These are phyloP conservation scores for Cyathus striatus DNA, from an alignment of 768 basidiomycete species.

Conservation along the genomic window DNA sequence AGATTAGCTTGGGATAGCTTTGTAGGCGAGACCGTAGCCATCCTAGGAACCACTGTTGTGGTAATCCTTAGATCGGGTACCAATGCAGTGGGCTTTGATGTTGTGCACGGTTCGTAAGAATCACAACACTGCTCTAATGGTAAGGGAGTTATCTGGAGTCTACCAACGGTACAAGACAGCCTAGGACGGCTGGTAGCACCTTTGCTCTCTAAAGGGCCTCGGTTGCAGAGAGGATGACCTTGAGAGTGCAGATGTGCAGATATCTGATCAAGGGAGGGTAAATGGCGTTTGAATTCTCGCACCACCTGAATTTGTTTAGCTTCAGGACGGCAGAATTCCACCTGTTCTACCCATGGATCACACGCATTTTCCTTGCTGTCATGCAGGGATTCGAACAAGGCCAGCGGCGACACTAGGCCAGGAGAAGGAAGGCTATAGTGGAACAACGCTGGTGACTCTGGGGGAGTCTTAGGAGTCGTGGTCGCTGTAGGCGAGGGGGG, in stretches of 20 bases:
- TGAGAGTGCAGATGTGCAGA: conserved; percentile 51
- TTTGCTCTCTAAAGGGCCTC: too few species aligned
- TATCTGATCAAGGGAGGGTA: conserved; percentile 77
- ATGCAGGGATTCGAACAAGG: conserved; percentile 48
- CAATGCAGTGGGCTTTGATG: conserved; percentile 30
- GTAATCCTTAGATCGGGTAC: conserved; percentile 38
- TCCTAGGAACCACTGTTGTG: conserved; percentile 43
- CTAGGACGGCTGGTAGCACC: conserved; percentile 20
- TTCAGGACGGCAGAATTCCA: conserved; percentile 49
- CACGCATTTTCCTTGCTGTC: conserved; percentile 19
- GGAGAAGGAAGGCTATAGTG: conserved; percentile 68
- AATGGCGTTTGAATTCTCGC: too few species aligned
- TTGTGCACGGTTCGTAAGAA: too few species aligned
- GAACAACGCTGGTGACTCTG: conserved; percentile 65
- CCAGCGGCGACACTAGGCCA: conserved; percentile 58
- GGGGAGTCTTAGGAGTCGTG: conserved; percentile 56
- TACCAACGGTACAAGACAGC: conserved; percentile 30
- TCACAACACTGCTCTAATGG: too few species aligned
- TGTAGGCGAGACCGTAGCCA: conserved; percentile 33
- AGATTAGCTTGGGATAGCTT: conserved; percentile 52
- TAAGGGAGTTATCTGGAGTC: conserved; percentile 41
- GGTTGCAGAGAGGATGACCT: conserved; percentile 20
- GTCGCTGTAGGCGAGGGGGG: conserved; percentile 59
- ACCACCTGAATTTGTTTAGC: conserved; percentile 13
- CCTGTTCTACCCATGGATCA: conserved; percentile 61